Evolutionary conservation across 2,329 filamentous ascomycete genomes (phyloP), one percentile per base, ranked within the genome.

Genomic region (Stachybotrys chartarum): DNA sequence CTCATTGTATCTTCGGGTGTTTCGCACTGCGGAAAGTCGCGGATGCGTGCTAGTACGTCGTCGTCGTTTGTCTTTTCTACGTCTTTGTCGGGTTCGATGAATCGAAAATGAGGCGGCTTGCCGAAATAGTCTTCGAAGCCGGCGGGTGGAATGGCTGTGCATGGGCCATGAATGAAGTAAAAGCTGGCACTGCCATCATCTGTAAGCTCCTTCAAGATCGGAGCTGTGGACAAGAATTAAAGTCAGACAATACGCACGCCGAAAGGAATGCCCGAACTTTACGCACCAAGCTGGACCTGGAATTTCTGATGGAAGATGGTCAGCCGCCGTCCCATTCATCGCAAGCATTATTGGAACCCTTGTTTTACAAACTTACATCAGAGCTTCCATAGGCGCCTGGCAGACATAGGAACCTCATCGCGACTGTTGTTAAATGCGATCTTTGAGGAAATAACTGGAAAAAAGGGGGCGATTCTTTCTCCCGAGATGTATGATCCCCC

Each of bases 61-160:
- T 77, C 76, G 10, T 76, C 65, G 17, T 50, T 17, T 7, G 47
- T 50, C 47, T 50, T 50, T 14, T 71, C 62, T 6, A 68, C 68
- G 44, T 72, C 67, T 55, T 75, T 75, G 31, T 77, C 72, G 52
- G 72, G 72, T 35, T 77, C 72, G 56, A 83, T 79, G 66, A 82
- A 82, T 32, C 80, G 76, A 65, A 75, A 82, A 59, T 81, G 77
- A 7, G 80, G 81, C 0, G 77, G 76, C 6, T 73, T 71, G 14
- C 81, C 81, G 63, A 83, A 84, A 65, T 80, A 84, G 50, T 80
- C 74, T 55, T 80, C 78, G 56, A 81, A 84, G 0, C 80, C 80
- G 17, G 74, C 65, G 0, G 80, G 80, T 5, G 80, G 79, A 1
- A 70, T 68, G 2, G 77, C 78, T 49, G 74, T 70, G 60, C 78